Conservation (phyloP, 2,329 filamentous ascomycete species). For the Fusarium sp. region DNA sequence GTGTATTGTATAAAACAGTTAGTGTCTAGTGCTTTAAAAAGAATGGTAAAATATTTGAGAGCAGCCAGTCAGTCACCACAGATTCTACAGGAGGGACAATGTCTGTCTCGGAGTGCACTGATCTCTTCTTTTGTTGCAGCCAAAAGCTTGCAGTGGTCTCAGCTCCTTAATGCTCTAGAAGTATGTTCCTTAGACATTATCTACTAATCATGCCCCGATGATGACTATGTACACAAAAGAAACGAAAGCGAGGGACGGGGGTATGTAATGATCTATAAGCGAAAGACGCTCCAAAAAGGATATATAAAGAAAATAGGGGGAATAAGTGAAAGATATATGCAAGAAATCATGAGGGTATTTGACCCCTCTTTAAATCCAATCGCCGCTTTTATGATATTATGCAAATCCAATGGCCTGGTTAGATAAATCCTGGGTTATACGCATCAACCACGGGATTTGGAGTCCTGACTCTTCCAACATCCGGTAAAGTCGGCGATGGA, state of each 20-base stretch:
- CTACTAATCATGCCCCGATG: conserved; percentile 42
- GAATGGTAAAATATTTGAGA: too few species aligned
- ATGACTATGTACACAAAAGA: conserved; percentile 31
- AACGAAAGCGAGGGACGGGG: conserved; percentile 30
- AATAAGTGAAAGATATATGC: conserved; percentile 19
- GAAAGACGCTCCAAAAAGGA: conserved; percentile 30
- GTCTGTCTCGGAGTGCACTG: not conserved
- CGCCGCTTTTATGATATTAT: conserved; percentile 12
- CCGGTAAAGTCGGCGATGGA: conserved; percentile 33
- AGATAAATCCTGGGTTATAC: conserved; percentile 48
- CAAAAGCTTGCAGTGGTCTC: not conserved
- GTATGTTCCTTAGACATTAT: conserved; percentile 43
- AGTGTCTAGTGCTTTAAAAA: not conserved
- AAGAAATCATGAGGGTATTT: conserved; percentile 34
- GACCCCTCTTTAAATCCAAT: conserved; percentile 17
- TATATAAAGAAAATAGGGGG: conserved; percentile 10
- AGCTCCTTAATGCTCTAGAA: conserved; percentile 12
- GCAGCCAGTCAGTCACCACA: too few species aligned
- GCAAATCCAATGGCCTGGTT: conserved; percentile 3
- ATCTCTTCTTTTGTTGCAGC: not conserved
- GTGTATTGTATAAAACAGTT: not conserved
- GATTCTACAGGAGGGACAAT: too few species aligned
- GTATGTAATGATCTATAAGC: conserved; percentile 43
- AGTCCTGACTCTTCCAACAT: conserved; percentile 31
- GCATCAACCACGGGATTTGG: conserved; percentile 44